A percentile compares a stretch with the other conserved stretches of the same genome.
Conservation (phyloP, 2,329 filamentous ascomycete genomes). For the Pseudocercospora pini-densiflorae region DNA sequence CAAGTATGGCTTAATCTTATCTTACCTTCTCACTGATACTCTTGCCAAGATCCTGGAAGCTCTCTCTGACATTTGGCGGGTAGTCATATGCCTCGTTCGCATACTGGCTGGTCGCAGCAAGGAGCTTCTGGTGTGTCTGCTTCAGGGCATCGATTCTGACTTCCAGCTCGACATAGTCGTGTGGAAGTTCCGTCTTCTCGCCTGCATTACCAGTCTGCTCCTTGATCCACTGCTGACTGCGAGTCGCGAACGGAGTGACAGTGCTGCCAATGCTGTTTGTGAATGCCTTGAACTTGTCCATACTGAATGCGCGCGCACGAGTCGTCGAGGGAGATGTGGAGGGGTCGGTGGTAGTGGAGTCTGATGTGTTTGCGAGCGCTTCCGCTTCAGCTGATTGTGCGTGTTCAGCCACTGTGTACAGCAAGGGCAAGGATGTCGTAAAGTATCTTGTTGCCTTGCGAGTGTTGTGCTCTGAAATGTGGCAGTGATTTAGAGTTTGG, state of each 20-base stretch:
- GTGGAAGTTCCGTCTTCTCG: slow-evolving; percentile 96
- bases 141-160: slow-evolving; percentile 98
- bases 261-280: slow-evolving; percentile 68
- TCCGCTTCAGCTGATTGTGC: slow-evolving; percentile 5
- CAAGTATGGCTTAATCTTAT: not conserved
- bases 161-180: slow-evolving; percentile 98
- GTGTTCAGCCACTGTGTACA: not conserved
- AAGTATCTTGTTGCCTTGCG: not conserved
- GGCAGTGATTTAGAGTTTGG: slow-evolving; percentile 3
- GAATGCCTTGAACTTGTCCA: slow-evolving; percentile 72
- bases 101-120: slow-evolving; percentile 95
- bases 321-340: not conserved
- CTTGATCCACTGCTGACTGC: slow-evolving; percentile 97
- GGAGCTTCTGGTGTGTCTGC: slow-evolving; percentile 95
- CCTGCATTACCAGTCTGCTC: slow-evolving; percentile 95
- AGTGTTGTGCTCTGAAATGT: not conserved
- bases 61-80: slow-evolving; percentile 96
- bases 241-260: slow-evolving; percentile 89
- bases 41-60: slow-evolving; percentile 92
- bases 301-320: slow-evolving; percentile 39
- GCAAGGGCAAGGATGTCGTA: not conserved
- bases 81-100: slow-evolving; percentile 89
- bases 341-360: not conserved
- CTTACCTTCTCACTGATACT: slow-evolving; percentile 94
- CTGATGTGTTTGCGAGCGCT: not conserved